Evolutionary conservation across 192 early-diverging fungal genomes (phyloP).

Genomic region (Linnemannia schmuckeri): DNA sequence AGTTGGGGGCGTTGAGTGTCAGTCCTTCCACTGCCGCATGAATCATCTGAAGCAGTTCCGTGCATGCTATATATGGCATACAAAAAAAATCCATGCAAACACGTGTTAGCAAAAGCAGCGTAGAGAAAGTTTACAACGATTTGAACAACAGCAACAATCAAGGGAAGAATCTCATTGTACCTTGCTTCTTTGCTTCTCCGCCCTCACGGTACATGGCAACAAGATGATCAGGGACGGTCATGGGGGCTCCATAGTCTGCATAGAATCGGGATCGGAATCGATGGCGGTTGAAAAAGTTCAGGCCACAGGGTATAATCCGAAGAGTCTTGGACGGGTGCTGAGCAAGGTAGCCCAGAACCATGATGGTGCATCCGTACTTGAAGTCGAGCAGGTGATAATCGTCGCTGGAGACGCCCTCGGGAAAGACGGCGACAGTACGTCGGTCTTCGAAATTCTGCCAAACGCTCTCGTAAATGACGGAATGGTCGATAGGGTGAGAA

Average conservation of each 20-base stretch:
- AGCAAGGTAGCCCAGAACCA: constrained; percentile 58
- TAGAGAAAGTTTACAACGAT: not conserved
- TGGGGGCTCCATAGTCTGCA: constrained; percentile 46
- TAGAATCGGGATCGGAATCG: constrained; percentile 60
- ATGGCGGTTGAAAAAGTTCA: constrained; percentile 64
- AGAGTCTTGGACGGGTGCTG: constrained; percentile 44
- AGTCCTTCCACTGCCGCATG: constrained; percentile 48
- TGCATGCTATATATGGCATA: constrained; percentile 38
- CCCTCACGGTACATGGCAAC: constrained; percentile 53
- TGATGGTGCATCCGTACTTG: constrained; percentile 62
- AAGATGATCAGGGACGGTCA: constrained; percentile 47
- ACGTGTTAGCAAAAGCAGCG: not conserved
- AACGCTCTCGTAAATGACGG: constrained; percentile 56
- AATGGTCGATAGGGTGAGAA: constrained; percentile 52
- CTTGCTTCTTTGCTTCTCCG: constrained; percentile 52
- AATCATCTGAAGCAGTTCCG: constrained; percentile 57
- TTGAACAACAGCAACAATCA: not conserved
- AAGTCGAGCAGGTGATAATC: constrained; percentile 58
- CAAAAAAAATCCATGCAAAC: not conserved
- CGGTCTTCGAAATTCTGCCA: constrained; percentile 57
- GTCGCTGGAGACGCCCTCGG: constrained; percentile 59
- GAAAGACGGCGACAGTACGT: constrained; percentile 55
- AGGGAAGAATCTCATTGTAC: constrained; percentile 15
- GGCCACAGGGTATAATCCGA: constrained; percentile 57
- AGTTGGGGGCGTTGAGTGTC: constrained; percentile 60